These are phyloP conservation scores for Epichloe hybrida DNA, from an alignment of 2,329 filamentous ascomycete genomes.

Conservation along the genomic window DNA sequence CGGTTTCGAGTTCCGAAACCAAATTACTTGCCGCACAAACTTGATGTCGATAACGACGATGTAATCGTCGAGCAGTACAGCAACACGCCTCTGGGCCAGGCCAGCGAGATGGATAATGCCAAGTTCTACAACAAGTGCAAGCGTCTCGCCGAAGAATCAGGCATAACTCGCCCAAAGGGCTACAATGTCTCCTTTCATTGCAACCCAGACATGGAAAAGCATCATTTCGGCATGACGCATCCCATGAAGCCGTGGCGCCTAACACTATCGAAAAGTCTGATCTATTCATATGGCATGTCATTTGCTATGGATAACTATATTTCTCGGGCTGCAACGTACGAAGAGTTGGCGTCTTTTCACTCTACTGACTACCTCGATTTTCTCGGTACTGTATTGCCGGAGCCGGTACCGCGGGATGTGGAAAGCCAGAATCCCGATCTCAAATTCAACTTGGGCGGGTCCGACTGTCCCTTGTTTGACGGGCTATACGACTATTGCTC, in stretches of 20 bases:
- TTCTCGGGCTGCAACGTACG: conserved; percentile 68
- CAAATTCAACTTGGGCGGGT: conserved; percentile 75
- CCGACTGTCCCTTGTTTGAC: conserved; percentile 93
- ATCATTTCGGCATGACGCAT: conserved; percentile 93
- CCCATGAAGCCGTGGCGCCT: conserved; percentile 99
- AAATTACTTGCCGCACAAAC: conserved; percentile 45
- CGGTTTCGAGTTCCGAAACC: conserved; percentile 41
- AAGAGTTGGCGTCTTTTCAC: conserved; percentile 81
- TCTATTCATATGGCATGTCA: conserved; percentile 90
- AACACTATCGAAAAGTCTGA: conserved; percentile 86
- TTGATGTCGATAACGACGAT: conserved; percentile 36
- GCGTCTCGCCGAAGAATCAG: conserved; percentile 44
- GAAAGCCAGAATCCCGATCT: conserved; percentile 49
- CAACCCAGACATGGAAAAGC: conserved; percentile 86
- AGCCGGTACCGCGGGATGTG: conserved; percentile 49
- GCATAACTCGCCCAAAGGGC: conserved; percentile 67
- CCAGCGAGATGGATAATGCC: conserved; percentile 41
- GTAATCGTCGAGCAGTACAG: conserved; percentile 38
- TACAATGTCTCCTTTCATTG: conserved; percentile 92
- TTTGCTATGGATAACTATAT: conserved; percentile 94
- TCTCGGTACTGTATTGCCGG: conserved; percentile 56
- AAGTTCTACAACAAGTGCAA: conserved; percentile 45
- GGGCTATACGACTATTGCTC: conserved; percentile 92
- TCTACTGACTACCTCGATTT: conserved; percentile 84
- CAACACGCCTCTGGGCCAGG: conserved; percentile 33